Percentiles rank a stretch among this genome's conserved stretches.
Evolutionary conservation across 371 early-diverging fungal genomes (phyloP).

Genomic region (Mucor plumbeus): DNA sequence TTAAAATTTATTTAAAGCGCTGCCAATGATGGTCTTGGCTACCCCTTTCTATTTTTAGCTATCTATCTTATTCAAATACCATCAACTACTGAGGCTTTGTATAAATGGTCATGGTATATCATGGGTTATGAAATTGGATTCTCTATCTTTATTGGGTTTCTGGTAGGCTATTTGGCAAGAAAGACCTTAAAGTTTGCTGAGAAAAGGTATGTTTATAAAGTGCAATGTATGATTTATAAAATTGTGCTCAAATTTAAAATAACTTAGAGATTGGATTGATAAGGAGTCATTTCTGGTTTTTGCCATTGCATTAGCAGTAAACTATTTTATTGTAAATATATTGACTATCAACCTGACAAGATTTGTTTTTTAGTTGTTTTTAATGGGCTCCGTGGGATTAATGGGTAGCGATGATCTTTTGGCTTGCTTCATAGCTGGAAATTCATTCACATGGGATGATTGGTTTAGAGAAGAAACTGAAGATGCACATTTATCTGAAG

Average conservation of each 20-base stretch:
- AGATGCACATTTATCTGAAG: slow-evolving; percentile 82
- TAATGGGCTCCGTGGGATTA: slow-evolving; percentile 77
- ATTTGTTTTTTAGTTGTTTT: slow-evolving; percentile 57
- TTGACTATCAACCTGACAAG: background rate
- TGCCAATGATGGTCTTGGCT: slow-evolving; percentile 83
- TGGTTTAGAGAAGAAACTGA: slow-evolving; percentile 87
- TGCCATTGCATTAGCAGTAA: slow-evolving; percentile 81
- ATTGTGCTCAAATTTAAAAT: too few species aligned
- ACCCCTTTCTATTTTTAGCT: slow-evolving; percentile 86
- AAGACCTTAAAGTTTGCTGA: slow-evolving; percentile 75
- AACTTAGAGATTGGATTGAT: slow-evolving; percentile 63
- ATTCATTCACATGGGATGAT: slow-evolving; percentile 85
- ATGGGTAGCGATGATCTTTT: slow-evolving; percentile 88
- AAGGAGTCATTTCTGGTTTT: slow-evolving; percentile 88
- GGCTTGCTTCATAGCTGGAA: slow-evolving; percentile 89
- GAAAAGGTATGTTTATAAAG: slow-evolving; percentile 33
- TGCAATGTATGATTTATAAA: background rate
- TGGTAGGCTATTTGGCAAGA: slow-evolving; percentile 75
- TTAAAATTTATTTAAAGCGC: slow-evolving; percentile 43
- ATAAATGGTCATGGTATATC: slow-evolving; percentile 71
- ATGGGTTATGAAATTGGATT: slow-evolving; percentile 78
- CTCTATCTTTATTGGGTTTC: slow-evolving; percentile 76
- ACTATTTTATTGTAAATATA: slow-evolving; percentile 1
- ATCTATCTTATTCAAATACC: slow-evolving; percentile 66
- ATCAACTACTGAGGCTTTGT: slow-evolving; percentile 60